Conservation (phyloP, 2,329 filamentous ascomycete species). For the Pezicula rhizophila region DNA sequence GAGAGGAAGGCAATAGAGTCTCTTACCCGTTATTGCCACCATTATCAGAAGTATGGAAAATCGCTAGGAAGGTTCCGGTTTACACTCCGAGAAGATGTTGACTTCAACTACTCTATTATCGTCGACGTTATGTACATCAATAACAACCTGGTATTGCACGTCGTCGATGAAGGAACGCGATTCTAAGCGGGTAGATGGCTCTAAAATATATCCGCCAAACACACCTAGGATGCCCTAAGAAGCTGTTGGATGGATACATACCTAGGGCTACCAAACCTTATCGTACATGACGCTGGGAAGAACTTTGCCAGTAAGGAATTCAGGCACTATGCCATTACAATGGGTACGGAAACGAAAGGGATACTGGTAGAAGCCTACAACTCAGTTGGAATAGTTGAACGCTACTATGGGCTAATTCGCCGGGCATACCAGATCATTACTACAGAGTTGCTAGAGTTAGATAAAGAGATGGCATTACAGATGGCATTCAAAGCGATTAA, state of each 20-base stretch:
- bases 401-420: slow-evolving; percentile 4
- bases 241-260: slow-evolving; percentile 6
- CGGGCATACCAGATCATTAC: slow-evolving; percentile 6
- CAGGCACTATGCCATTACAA: not conserved
- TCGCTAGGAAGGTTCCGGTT: slow-evolving; percentile 2
- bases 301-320: slow-evolving; percentile 6
- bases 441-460: slow-evolving; percentile 1
- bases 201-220: not conserved
- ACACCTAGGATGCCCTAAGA: slow-evolving; percentile 1
- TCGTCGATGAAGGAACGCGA: not conserved
- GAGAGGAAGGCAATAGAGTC: not conserved
- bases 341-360: slow-evolving; percentile 1
- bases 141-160: not conserved
- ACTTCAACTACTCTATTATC: slow-evolving; percentile 5
- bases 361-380: slow-evolving; percentile 5
- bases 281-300: slow-evolving; percentile 3
- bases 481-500: slow-evolving; percentile 11
- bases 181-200: slow-evolving; percentile 2
- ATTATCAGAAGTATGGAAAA: not conserved
- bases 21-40: not conserved
- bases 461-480: slow-evolving; percentile 4
- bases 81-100: slow-evolving; percentile 1
- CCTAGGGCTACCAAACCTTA: not conserved
- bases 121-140: slow-evolving; percentile 7
- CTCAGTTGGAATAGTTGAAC: slow-evolving; percentile 4